Evolutionary conservation across 2,329 filamentous ascomycete genomes (phyloP).

Genomic region (Aureobasidium musti): DNA sequence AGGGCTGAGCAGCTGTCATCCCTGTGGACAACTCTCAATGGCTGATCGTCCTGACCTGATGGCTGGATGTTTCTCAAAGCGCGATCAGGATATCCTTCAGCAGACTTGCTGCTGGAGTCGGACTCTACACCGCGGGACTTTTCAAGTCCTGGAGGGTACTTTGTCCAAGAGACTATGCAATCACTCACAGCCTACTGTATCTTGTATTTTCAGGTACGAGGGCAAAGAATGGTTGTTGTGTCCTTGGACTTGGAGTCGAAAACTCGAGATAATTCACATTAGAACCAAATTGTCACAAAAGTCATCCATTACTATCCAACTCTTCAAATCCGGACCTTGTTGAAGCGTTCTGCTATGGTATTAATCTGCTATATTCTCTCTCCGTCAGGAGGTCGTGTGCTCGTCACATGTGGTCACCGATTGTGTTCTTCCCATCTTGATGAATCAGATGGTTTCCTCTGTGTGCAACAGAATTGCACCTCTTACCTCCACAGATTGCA

Average conservation of each 20-base stretch:
- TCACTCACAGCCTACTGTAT: too few species aligned
- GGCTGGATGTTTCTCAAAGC: background rate
- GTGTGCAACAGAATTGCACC: too few species aligned
- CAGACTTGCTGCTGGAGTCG: background rate
- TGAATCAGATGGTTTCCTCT: too few species aligned
- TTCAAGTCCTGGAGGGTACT: constrained; percentile 13
- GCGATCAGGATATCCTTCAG: background rate
- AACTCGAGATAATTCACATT: background rate
- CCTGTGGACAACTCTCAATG: background rate
- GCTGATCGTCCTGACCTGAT: background rate
- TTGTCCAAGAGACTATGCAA: background rate
- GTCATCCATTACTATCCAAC: background rate
- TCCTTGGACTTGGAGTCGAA: background rate
- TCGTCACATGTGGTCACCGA: too few species aligned
- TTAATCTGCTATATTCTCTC: too few species aligned
- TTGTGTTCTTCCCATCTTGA: too few species aligned
- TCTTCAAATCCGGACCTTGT: background rate
- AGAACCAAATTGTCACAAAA: background rate
- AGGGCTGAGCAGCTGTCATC: too few species aligned
- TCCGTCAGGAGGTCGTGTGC: too few species aligned
- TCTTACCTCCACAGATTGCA: too few species aligned
- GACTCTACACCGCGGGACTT: constrained; percentile 7
- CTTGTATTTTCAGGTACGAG: background rate
- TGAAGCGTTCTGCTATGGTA: too few species aligned
- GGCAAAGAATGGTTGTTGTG: background rate